phyloP scores from a whole-genome alignment of 2,329 filamentous ascomycete species.

The Elsinoe necatrix region DNA sequence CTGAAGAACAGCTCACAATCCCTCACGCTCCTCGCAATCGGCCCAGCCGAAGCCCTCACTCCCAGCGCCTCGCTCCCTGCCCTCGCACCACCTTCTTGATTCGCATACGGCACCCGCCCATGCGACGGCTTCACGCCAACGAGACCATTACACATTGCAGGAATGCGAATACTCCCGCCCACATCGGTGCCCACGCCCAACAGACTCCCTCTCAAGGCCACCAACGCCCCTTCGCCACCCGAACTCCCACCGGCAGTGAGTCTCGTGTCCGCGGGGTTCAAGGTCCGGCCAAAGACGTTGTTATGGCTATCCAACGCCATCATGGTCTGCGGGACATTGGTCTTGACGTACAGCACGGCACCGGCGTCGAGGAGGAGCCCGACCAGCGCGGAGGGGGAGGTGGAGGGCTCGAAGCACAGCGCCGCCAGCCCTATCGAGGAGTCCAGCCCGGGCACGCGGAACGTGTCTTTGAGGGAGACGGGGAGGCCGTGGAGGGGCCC shows the following conservation, averaged over 20 bases:
- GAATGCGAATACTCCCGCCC: slow-evolving; percentile 46
- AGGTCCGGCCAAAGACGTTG: slow-evolving; percentile 40
- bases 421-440: slow-evolving; percentile 35
- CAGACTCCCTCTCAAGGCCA: slow-evolving; percentile 41
- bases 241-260: slow-evolving; percentile 46
- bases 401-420: slow-evolving; percentile 36
- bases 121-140: slow-evolving; percentile 41
- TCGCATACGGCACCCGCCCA: slow-evolving; percentile 44
- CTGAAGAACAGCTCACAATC: slow-evolving; percentile 48
- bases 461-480: slow-evolving; percentile 42
- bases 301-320: slow-evolving; percentile 47
- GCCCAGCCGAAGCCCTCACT: slow-evolving; percentile 39
- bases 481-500: slow-evolving; percentile 46
- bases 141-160: slow-evolving; percentile 42
- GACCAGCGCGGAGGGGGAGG: slow-evolving; percentile 34
- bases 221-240: slow-evolving; percentile 46
- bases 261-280: slow-evolving; percentile 41
- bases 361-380: slow-evolving; percentile 38
- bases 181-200: slow-evolving; percentile 49
- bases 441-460: slow-evolving; percentile 31
- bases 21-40: slow-evolving; percentile 39
- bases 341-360: slow-evolving; percentile 46
- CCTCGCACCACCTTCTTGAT: slow-evolving; percentile 41
- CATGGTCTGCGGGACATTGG: slow-evolving; percentile 48
- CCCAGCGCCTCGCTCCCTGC: slow-evolving; percentile 41